Percentiles rank a stretch among this genome's conserved stretches.
phyloP scores from a whole-genome alignment of 148 eudicot species.

The Rhododendron simsii region DNA sequence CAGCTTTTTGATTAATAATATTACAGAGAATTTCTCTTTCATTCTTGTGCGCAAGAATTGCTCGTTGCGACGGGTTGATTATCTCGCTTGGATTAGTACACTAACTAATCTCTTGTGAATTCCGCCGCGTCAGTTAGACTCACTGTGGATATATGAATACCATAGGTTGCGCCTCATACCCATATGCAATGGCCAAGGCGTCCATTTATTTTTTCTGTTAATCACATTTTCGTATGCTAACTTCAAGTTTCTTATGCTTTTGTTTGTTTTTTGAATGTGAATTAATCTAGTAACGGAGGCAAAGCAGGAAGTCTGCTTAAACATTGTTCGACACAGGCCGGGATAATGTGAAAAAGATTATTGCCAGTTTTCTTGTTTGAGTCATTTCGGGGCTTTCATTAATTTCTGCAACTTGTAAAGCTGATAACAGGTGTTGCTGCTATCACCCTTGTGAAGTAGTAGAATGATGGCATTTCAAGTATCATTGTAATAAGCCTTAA shows the following conservation, averaged over 20 bases:
- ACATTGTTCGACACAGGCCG: neutral
- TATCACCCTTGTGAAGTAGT: neutral
- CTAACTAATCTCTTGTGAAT: no score
- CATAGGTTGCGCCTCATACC: neutral
- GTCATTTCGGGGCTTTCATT: neutral
- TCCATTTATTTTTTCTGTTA: no score
- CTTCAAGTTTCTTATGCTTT: neutral
- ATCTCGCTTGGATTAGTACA: no score
- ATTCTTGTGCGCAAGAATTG: no score
- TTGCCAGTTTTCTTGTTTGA: neutral
- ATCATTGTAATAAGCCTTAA: neutral
- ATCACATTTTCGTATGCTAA: no score
- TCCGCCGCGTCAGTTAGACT: no score
- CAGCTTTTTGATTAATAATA: no score
- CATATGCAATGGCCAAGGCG: neutral
- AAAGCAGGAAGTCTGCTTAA: neutral
- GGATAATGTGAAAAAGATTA: neutral
- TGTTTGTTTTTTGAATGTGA: neutral
- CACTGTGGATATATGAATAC: no score
- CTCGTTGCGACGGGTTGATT: no score
- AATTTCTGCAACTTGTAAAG: neutral
- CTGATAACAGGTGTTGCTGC: neutral
- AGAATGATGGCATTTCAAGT: neutral
- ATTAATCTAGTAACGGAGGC: neutral
- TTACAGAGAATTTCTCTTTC: no score